Evolutionary conservation across 768 basidiomycete genomes (phyloP).

Genomic region (Stropharia rugosoannulata): DNA sequence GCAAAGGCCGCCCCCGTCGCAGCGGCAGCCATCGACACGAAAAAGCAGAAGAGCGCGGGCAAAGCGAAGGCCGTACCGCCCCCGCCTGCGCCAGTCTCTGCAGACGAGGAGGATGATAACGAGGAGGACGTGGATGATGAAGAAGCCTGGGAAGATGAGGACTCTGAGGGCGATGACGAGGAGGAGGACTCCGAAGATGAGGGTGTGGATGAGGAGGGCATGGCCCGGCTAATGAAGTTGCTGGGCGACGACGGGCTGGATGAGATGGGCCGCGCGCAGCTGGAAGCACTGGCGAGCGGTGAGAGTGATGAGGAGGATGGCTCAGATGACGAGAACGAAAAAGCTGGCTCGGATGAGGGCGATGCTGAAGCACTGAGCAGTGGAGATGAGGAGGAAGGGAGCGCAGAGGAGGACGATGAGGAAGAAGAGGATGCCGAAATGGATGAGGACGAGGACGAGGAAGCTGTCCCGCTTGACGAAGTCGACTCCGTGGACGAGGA

Average conservation of each 20-base stretch:
- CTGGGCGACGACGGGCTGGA: conserved; percentile 48
- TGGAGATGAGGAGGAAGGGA: conserved; percentile 12
- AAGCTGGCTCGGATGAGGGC: conserved; percentile 17
- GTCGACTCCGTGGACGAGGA: conserved; percentile 78
- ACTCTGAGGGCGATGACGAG: conserved; percentile 15
- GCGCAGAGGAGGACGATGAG: conserved; percentile 26
- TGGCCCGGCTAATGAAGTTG: conserved; percentile 17
- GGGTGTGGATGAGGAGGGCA: conserved; percentile 18
- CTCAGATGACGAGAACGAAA: conserved; percentile 18
- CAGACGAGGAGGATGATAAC: conserved; percentile 8
- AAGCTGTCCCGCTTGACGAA: conserved; percentile 64
- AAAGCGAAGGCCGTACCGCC: conserved; percentile 1
- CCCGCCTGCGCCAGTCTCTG: background rate
- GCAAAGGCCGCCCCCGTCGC: background rate
- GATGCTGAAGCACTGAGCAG: conserved; percentile 33
- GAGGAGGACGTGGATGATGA: conserved; percentile 13
- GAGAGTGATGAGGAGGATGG: conserved; percentile 12
- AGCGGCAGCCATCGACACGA: background rate
- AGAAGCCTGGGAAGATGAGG: conserved; percentile 13
- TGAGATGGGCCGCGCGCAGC: conserved; percentile 58
- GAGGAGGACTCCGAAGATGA: conserved; percentile 18
- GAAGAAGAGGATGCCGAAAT: conserved; percentile 35
- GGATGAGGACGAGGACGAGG: conserved; percentile 33
- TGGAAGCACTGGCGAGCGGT: conserved; percentile 38
- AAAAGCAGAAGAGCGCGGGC: conserved; percentile 6